phyloP scores from a whole-genome alignment of 345 rosid genomes.

The Boechera divaricarpa region DNA sequence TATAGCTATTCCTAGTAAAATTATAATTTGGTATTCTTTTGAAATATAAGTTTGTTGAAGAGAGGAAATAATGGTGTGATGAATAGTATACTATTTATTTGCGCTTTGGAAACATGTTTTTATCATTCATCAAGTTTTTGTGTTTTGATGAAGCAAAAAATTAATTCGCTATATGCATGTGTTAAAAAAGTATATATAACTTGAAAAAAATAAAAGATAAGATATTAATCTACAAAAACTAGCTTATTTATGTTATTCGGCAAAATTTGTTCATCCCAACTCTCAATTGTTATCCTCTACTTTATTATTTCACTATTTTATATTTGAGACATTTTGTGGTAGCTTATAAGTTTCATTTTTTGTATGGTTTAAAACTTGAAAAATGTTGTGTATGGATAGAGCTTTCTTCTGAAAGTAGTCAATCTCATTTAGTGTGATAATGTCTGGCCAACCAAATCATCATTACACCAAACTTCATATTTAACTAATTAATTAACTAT shows the following conservation, averaged over 20 bases:
- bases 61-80: background rate
- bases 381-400: background rate
- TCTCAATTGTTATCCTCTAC: background rate
- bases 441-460: constrained; percentile 17
- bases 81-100: background rate
- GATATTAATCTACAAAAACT: background rate
- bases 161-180: background rate
- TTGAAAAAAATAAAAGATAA: background rate
- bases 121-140: background rate
- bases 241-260: background rate
- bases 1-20: background rate
- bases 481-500: background rate
- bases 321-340: background rate
- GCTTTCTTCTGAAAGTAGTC: constrained; percentile 17
- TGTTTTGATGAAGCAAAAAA: background rate
- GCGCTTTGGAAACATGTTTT: background rate
- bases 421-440: background rate
- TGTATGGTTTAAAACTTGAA: constrained; percentile 23
- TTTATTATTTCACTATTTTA: background rate
- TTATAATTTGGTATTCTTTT: background rate
- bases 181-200: background rate
- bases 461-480: constrained; percentile 16
- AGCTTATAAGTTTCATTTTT: constrained; percentile 2
- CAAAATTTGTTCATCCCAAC: background rate
- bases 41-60: background rate